phyloP scores from a whole-genome alignment of 106 monocot species.

The Amphibolis antarctica region DNA sequence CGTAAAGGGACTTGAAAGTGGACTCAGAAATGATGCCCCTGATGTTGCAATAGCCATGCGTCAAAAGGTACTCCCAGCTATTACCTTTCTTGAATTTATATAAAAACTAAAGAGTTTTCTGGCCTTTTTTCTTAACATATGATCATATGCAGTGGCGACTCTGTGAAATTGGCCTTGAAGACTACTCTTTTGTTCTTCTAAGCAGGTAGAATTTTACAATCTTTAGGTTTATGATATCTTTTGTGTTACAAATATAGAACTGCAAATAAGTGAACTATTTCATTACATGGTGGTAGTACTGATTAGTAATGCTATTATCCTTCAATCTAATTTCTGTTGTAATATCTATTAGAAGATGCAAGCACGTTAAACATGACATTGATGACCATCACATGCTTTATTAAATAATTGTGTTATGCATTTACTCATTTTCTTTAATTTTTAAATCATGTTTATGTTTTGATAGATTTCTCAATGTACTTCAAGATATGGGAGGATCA shows the following conservation, averaged over 20 bases:
- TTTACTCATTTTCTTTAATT: background rate
- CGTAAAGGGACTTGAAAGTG: constrained; percentile 83
- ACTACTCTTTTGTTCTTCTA: constrained; percentile 89
- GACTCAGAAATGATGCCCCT: constrained; percentile 90
- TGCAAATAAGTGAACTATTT: no score
- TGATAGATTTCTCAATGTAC: constrained; percentile 54
- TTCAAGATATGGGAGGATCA: constrained; percentile 68
- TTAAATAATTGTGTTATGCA: no score
- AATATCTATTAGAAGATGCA: no score
- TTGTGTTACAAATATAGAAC: no score
- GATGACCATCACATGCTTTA: no score
- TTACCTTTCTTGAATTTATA: background rate
- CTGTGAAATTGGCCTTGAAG: constrained; percentile 90
- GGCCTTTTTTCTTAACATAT: background rate
- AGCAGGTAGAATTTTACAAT: constrained; percentile 44
- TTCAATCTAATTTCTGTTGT: no score
- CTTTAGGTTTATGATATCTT: no score
- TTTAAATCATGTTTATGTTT: constrained; percentile 5
- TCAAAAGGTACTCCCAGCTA: constrained; percentile 47
- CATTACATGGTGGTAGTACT: no score
- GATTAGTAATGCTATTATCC: no score
- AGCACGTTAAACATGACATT: no score
- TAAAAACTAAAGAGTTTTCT: background rate
- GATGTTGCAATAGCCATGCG: constrained; percentile 96
- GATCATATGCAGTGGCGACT: constrained; percentile 63